phyloP scores from a whole-genome alignment of 108 stramenopile genomes.

The Cyclostephanos tholiformis region DNA sequence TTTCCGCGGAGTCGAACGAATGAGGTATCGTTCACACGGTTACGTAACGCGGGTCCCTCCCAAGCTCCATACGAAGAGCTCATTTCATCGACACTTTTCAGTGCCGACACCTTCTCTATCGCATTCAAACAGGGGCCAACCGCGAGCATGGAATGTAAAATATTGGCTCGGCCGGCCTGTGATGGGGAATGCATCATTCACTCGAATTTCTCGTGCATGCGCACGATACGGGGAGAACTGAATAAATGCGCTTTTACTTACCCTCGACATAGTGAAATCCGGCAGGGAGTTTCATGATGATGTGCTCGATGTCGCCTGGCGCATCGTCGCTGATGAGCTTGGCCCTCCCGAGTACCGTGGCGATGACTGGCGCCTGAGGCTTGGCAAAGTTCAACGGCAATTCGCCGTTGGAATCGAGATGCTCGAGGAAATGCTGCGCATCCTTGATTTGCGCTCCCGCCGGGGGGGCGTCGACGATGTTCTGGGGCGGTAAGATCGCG shows the following conservation, averaged over 20 bases:
- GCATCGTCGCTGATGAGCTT: constrained; percentile 72
- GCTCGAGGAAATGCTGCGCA: constrained; percentile 83
- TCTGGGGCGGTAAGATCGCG: constrained; percentile 23
- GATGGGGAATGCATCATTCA: background rate
- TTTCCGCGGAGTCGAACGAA: background rate
- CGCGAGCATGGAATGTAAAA: background rate
- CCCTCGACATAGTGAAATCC: constrained; percentile 88
- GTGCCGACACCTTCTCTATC: background rate
- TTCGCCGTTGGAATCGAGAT: constrained; percentile 58
- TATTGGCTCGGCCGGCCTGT: constrained; percentile 1
- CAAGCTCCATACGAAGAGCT: background rate
- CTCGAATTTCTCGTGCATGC: background rate
- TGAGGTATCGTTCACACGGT: background rate
- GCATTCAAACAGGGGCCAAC: constrained; percentile 2
- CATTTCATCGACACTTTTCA: constrained; percentile 3
- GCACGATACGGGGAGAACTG: background rate
- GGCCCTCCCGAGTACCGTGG: constrained; percentile 73
- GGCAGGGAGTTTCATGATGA: constrained; percentile 67
- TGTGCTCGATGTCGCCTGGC: constrained; percentile 87
- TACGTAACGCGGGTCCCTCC: background rate
- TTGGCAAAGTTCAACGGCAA: constrained; percentile 75
- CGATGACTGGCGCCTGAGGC: constrained; percentile 65
- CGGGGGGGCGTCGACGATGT: constrained; percentile 32
- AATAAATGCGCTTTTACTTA: background rate
- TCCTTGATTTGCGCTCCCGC: constrained; percentile 33